Evolutionary conservation across 805 yeast species (phyloP), one percentile per base, ranked within the genome.

Genomic region (Sungouiozyma ichnusensis): DNA sequence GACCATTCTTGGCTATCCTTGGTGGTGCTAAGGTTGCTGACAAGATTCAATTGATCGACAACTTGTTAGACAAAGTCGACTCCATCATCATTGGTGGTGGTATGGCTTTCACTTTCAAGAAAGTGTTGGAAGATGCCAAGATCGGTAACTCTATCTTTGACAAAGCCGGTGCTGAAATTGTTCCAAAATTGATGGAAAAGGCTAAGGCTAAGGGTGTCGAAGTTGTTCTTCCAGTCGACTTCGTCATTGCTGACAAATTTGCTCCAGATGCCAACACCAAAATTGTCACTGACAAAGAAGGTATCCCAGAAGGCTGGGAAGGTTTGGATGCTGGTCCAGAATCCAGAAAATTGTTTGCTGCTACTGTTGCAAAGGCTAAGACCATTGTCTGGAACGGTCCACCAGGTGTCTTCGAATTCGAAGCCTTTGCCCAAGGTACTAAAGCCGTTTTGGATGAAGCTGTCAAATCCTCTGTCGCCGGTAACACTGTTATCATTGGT

Each of bases 311-410:
- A 57, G 80, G 81, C 57, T 82, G 94, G 85, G 81, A 83, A 80
- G 98, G 98, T 64, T 77, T 92, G 62, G 98, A 92, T 70, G 79
- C 79, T 60, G 98, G 98, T 71, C 88, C 87, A 71, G 81, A 85
- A 73, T 76, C 95, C 48, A 73, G 77, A 60, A 75, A 79, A 68
- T 74, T 83, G 55, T 92, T 84, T 65, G 76, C 81, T 53, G 79
- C 72, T 53, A 81, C 95, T 51, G 85, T 92, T 57, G 82, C 83
- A 52, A 75, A 81, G 70, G 94, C 98, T 57, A 87, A 90, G 80
- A 92, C 98, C 61, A 90, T 92, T 60, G 92, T 92, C 65, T 92
- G 98, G 98, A 92, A 92, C 76, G 98, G 98, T 67, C 98, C 98
- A 52, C 97, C 98, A 70, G 98, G 98, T 77, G 98, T 92, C 58